Evolutionary conservation across 306 rosid genomes (phyloP), one percentile per base, ranked within the genome.

Genomic region (Alnus rubra): DNA sequence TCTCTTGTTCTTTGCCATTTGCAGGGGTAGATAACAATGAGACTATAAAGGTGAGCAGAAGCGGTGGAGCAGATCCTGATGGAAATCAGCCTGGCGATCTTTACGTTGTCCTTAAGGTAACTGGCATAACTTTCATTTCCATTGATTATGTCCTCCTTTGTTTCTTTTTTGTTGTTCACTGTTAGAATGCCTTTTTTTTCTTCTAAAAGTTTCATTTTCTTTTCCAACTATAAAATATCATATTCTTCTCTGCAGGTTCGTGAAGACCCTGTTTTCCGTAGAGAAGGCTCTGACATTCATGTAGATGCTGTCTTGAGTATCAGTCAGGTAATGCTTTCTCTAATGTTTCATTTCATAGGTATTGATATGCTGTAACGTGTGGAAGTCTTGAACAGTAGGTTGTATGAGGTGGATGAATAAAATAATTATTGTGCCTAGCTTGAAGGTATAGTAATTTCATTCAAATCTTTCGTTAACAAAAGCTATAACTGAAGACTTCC

Each of bases 41-140:
- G 76, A 90, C 89, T 56, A 63, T 92, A 54, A 88, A 80, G 85
- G 89, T 90, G 56, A 78, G 30, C 69, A 80, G 92, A 86, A 90
- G 92, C 52, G 98, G 98, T 48, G 97, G 97, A 76, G 92, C 94
- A 37, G 97, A 94, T 87, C 97, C 98, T 7, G 94, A 94, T 62
- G 98, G 96, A 80, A 85, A 82, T 83, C 92, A 89, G 4, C 92
- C 94, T 42, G 97, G 98, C 76, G 97, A 94, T 86, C 96, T 92
- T 77, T 90, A 69, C 79, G 89, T 94, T 84, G 82, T 89, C 68
- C 82, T 94, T 70, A 92, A 83, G 92, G 97, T 92, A 76, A 69
- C 71, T 42, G 51, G 1, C 39, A 56, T 23, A 18, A 54, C 52
- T 33, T 82, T 72, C 73, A 59, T 9, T 69, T 52, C 76, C 39